Conservation (phyloP, 2,329 filamentous ascomycete species). For the Botrytis byssoidea region DNA sequence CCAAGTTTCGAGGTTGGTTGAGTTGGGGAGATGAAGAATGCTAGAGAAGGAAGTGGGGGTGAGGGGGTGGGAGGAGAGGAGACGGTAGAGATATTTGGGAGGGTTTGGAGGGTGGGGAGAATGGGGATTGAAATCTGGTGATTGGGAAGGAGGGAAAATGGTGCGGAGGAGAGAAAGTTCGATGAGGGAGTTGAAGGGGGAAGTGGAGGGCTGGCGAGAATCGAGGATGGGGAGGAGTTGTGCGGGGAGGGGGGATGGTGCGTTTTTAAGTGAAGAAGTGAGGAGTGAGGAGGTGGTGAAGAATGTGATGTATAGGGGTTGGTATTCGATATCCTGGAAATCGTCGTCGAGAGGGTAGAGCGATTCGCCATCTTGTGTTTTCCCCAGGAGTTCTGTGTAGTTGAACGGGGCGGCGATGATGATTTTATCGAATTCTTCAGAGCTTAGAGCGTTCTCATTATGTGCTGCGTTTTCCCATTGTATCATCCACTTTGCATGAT, state of each 20-base stretch:
- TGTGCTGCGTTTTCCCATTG: background rate
- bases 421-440: constrained; percentile 2
- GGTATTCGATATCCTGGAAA: background rate
- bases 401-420: constrained; percentile 2
- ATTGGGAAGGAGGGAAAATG: background rate
- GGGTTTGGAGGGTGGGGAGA: too few relatives aligned
- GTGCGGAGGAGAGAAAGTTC: constrained; percentile 4
- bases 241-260: background rate
- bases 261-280: background rate
- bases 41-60: background rate
- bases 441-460: too few relatives aligned
- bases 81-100: background rate
- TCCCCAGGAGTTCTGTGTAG: background rate
- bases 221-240: constrained; percentile 2
- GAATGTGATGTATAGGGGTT: background rate
- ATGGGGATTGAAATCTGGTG: background rate
- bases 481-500: background rate
- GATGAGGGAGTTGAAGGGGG: background rate
- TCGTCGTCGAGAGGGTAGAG: background rate
- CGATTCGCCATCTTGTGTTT: background rate
- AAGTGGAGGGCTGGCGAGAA: background rate
- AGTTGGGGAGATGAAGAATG: background rate
- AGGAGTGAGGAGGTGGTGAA: background rate
- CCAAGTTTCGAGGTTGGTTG: background rate
- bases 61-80: background rate